These are phyloP conservation scores for Diaporthe ampelina DNA, from an alignment of 2,329 filamentous ascomycete genomes.

Conservation along the genomic window DNA sequence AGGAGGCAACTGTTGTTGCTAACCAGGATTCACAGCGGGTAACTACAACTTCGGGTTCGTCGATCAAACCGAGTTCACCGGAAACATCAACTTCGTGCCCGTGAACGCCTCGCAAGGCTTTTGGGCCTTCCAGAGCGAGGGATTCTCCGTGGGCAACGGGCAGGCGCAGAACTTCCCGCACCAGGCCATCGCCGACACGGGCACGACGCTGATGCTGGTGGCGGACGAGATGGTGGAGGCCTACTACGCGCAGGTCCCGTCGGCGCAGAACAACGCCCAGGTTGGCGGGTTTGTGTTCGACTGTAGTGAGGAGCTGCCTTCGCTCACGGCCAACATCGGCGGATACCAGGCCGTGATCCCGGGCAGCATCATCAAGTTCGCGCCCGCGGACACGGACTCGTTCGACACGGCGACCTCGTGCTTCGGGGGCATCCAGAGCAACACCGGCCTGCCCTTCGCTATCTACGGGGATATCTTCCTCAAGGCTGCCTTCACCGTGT, in stretches of 20 bases:
- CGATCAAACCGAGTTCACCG: conserved; percentile 69
- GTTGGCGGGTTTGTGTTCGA: conserved; percentile 63
- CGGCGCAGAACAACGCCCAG: conserved; percentile 57
- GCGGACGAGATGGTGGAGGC: conserved; percentile 61
- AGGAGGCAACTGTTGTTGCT: conserved; percentile 11
- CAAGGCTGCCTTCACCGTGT: conserved; percentile 78
- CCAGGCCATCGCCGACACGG: conserved; percentile 74
- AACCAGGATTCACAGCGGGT: conserved; percentile 46
- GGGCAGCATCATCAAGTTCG: conserved; percentile 60
- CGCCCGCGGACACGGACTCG: conserved; percentile 61
- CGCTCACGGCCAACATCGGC: conserved; percentile 59
- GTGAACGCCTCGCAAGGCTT: conserved; percentile 70
- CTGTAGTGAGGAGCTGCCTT: conserved; percentile 47
- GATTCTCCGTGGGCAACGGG: conserved; percentile 65
- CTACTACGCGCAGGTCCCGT: conserved; percentile 70
- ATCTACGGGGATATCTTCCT: conserved; percentile 81
- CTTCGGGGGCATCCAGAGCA: conserved; percentile 76
- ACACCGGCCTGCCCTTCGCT: conserved; percentile 68
- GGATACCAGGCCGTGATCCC: conserved; percentile 62
- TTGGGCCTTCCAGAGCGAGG: conserved; percentile 70
- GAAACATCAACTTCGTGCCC: conserved; percentile 66
- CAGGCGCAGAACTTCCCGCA: conserved; percentile 55
- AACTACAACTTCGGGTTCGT: conserved; percentile 60
- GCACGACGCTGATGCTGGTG: conserved; percentile 74
- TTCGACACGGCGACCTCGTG: conserved; percentile 68